Percentiles rank a stretch among this genome's conserved stretches.
These are phyloP conservation scores for Venturia effusa DNA, from an alignment of 2,329 filamentous ascomycete genomes.

Conservation along the genomic window DNA sequence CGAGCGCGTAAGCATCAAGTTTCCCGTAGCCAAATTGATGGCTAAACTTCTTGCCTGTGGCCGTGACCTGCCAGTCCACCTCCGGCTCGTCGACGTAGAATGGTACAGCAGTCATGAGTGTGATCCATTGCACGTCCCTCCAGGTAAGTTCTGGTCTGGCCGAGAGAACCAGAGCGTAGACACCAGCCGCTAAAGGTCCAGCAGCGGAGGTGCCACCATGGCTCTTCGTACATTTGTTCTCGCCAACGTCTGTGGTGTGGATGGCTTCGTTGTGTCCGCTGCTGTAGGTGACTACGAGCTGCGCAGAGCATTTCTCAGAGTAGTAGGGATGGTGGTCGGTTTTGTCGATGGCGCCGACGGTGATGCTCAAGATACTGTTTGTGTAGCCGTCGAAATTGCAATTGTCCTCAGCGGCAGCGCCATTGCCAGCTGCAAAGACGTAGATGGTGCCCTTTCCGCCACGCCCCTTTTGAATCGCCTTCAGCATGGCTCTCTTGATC, in stretches of 20 bases:
- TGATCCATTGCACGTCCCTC: conserved; percentile 90
- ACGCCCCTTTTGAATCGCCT: conserved; percentile 81
- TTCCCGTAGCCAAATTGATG: conserved; percentile 96
- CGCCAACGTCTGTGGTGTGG: conserved; percentile 90
- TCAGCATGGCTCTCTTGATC: conserved; percentile 83
- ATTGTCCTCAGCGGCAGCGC: conserved; percentile 77
- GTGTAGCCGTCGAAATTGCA: conserved; percentile 99
- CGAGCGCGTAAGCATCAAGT: conserved; percentile 74
- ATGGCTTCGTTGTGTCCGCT: conserved; percentile 83
- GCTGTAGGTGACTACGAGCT: conserved; percentile 92
- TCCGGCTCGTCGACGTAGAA: conserved; percentile 44
- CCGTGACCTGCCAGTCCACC: conserved; percentile 71
- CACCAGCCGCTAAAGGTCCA: conserved; percentile 82
- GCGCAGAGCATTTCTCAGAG: conserved; percentile 90
- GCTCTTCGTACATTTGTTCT: conserved; percentile 63
- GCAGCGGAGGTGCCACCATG: conserved; percentile 95
- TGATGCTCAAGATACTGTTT: conserved; percentile 98
- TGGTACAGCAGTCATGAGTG: conserved; percentile 72
- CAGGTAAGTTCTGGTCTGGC: conserved; percentile 79
- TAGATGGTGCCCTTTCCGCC: conserved; percentile 79
- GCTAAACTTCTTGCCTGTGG: conserved; percentile 76
- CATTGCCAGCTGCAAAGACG: conserved; percentile 94
- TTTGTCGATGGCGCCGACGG: conserved; percentile 83
- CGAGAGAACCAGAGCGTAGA: conserved; percentile 79
- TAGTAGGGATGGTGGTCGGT: conserved; percentile 88